Conservation (phyloP, 2,329 filamentous ascomycete species). For the Pseudogymnoascus sp. region DNA sequence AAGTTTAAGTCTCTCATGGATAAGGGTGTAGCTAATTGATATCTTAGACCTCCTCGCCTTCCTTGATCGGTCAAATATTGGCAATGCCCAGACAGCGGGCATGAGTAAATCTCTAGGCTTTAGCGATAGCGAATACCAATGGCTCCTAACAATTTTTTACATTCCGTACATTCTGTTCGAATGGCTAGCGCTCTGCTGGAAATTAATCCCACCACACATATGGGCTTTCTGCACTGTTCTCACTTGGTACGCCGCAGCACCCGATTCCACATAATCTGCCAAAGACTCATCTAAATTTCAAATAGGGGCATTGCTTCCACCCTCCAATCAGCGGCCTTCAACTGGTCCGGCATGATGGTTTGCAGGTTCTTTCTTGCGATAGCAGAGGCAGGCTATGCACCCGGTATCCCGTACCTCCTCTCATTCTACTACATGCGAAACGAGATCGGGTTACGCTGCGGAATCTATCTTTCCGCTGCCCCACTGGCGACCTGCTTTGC, state of each 20-base stretch:
- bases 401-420: slow-evolving; percentile 36
- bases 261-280: neutral
- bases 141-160: slow-evolving; percentile 35
- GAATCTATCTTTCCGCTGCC: slow-evolving; percentile 57
- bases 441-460: slow-evolving; percentile 63
- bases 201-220: slow-evolving; percentile 32
- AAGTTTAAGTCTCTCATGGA: slow-evolving; percentile 10
- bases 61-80: slow-evolving; percentile 43
- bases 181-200: slow-evolving; percentile 33
- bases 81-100: slow-evolving; percentile 46
- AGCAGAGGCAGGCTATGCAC: slow-evolving; percentile 36
- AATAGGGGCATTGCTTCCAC: slow-evolving; percentile 22
- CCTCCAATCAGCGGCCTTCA: slow-evolving; percentile 29
- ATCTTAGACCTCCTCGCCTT: slow-evolving; percentile 37
- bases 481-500: slow-evolving; percentile 63
- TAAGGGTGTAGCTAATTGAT: neutral
- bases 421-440: slow-evolving; percentile 39
- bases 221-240: slow-evolving; percentile 23
- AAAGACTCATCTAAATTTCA: neutral
- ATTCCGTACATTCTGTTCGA: slow-evolving; percentile 35
- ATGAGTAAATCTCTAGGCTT: slow-evolving; percentile 43
- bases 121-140: slow-evolving; percentile 33
- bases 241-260: neutral
- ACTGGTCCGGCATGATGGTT: slow-evolving; percentile 32
- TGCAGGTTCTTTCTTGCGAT: slow-evolving; percentile 36